These are phyloP conservation scores for Chromera velia DNA, from an alignment of 73 alveolate species.

Conservation along the genomic window DNA sequence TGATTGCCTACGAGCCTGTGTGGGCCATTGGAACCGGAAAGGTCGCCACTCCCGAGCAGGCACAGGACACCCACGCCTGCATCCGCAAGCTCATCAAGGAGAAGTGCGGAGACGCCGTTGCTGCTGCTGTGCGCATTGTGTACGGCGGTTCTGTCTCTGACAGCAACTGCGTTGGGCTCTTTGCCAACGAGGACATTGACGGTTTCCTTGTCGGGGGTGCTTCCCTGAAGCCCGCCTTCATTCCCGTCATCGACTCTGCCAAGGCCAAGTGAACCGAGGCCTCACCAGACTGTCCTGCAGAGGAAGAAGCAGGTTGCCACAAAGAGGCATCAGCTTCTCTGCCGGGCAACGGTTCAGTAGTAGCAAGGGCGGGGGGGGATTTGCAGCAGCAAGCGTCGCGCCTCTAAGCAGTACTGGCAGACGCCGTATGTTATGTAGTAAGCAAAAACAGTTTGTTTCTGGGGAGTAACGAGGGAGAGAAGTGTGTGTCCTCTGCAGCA, in stretches of 20 bases:
- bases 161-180: slow-evolving; percentile 71
- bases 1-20: slow-evolving; percentile 97
- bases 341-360: too few species aligned
- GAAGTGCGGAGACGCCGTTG: not conserved
- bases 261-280: too few species aligned
- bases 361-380: too few species aligned
- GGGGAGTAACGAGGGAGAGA: too few species aligned
- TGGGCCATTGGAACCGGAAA: slow-evolving; percentile 99
- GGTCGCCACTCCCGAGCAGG: slow-evolving; percentile 95
- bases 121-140: slow-evolving; percentile 71
- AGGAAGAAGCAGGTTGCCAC: too few species aligned
- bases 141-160: slow-evolving; percentile 98
- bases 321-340: too few species aligned
- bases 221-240: slow-evolving; percentile 60
- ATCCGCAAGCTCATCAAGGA: slow-evolving; percentile 44
- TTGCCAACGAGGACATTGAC: slow-evolving; percentile 57
- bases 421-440: too few species aligned
- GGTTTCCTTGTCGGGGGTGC: slow-evolving; percentile 78
- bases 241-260: not conserved
- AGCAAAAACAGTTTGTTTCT: too few species aligned
- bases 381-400: too few species aligned
- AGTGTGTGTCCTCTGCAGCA: too few species aligned
- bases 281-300: too few species aligned
- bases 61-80: slow-evolving; percentile 83
- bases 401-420: too few species aligned